Conservation (phyloP, 1,284 basidiomycete genomes). For the Puccinia hordei region DNA sequence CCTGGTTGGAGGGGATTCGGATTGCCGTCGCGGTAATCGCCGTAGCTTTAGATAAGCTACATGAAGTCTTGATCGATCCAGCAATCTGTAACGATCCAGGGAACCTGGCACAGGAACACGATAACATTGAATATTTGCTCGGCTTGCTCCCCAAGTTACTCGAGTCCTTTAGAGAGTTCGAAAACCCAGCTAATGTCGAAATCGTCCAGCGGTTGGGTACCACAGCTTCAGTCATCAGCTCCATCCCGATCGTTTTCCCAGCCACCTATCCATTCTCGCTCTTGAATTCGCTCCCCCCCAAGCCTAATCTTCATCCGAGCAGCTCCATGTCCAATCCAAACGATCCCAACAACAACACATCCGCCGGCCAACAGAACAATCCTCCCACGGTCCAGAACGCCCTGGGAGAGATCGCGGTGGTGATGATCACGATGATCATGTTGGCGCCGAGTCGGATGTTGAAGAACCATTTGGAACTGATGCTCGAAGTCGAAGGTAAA, state of each 20-base stretch:
- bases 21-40: slow-evolving; percentile 66
- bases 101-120: slow-evolving; percentile 76
- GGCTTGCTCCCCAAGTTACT: slow-evolving; percentile 81
- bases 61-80: slow-evolving; percentile 74
- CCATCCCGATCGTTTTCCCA: slow-evolving; percentile 81
- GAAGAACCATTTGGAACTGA: slow-evolving; percentile 74
- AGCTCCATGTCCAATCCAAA: slow-evolving; percentile 58
- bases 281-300: slow-evolving; percentile 67
- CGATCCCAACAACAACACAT: slow-evolving; percentile 54
- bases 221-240: slow-evolving; percentile 67
- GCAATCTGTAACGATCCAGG: slow-evolving; percentile 67
- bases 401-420: slow-evolving; percentile 81
- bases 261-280: slow-evolving; percentile 90
- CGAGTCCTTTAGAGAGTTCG: slow-evolving; percentile 83
- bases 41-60: slow-evolving; percentile 86
- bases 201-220: slow-evolving; percentile 72
- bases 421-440: slow-evolving; percentile 78
- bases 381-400: slow-evolving; percentile 68
- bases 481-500: slow-evolving; percentile 79
- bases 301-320: slow-evolving; percentile 55
- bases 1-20: slow-evolving; percentile 85
- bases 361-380: slow-evolving; percentile 23
- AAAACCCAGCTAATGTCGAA: slow-evolving; percentile 68
- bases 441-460: slow-evolving; percentile 78
- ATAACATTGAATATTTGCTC: slow-evolving; percentile 86